Conservation (phyloP, 106 monocot species). For the Narthecium ossifragum region DNA sequence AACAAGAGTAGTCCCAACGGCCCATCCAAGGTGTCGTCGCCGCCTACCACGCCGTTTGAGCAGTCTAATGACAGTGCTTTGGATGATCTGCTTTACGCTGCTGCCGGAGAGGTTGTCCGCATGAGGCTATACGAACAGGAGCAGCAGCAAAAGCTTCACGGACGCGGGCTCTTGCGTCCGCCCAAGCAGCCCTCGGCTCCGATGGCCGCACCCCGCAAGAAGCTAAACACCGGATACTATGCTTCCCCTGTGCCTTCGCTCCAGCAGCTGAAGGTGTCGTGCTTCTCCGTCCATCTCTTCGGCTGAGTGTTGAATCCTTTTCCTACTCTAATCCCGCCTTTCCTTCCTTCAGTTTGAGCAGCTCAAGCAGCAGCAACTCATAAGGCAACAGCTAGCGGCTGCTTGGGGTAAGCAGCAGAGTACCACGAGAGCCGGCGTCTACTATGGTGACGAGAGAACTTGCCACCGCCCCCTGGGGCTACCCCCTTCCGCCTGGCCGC, state of each 20-base stretch:
- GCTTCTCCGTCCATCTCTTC: background rate
- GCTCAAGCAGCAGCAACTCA: conserved; percentile 20
- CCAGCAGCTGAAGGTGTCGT: conserved; percentile 17
- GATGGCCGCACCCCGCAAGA: background rate
- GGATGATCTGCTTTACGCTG: conserved; percentile 19
- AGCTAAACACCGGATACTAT: background rate
- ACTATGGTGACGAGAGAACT: background rate
- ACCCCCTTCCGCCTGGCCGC: conserved; percentile 10
- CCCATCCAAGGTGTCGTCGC: background rate
- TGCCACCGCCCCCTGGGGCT: background rate
- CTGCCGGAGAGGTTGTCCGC: conserved; percentile 13
- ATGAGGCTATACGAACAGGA: conserved; percentile 9
- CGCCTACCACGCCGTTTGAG: background rate
- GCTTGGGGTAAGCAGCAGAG: conserved; percentile 4
- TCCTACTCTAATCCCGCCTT: background rate
- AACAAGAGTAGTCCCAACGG: conserved; percentile 14
- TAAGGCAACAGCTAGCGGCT: conserved; percentile 4
- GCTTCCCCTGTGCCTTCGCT: background rate
- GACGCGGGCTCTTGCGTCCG: conserved; percentile 4
- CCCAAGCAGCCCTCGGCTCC: background rate
- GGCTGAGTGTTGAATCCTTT: too few species aligned
- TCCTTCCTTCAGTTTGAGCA: conserved; percentile 11
- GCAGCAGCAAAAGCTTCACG: background rate
- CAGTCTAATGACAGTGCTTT: background rate
- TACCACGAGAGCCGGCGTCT: background rate